Evolutionary conservation across 768 basidiomycete species (phyloP).

Genomic region (Asterophora lycoperdoides): DNA sequence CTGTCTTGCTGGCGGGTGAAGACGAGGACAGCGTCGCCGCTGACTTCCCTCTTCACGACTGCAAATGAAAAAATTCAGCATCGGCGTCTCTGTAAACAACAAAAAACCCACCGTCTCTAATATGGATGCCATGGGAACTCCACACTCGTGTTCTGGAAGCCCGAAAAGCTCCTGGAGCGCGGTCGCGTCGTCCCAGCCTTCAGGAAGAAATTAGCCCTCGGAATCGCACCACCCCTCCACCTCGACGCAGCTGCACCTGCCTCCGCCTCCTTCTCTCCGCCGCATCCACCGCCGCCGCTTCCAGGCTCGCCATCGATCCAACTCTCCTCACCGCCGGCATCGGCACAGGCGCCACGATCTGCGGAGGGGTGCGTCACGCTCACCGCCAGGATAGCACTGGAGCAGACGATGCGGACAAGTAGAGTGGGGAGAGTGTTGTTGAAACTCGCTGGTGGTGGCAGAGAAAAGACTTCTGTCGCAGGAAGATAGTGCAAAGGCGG

Average conservation of each 20-base stretch:
- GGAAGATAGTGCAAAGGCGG: background rate
- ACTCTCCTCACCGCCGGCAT: slow-evolving; percentile 4
- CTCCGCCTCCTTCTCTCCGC: slow-evolving; percentile 1
- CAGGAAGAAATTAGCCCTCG: slow-evolving; percentile 63
- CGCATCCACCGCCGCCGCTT: background rate
- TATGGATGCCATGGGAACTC: slow-evolving; percentile 24
- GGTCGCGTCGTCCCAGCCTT: no score
- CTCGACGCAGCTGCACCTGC: slow-evolving; percentile 1
- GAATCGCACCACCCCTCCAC: slow-evolving; percentile 31
- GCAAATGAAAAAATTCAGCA: background rate
- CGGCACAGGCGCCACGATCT: background rate
- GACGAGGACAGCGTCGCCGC: slow-evolving; percentile 18
- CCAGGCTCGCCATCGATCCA: slow-evolving; percentile 7
- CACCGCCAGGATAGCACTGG: slow-evolving; percentile 1
- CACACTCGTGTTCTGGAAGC: no score
- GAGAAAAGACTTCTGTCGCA: background rate
- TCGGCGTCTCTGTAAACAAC: background rate
- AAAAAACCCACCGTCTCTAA: slow-evolving; percentile 25
- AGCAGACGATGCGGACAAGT: no score
- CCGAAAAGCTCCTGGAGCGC: no score
- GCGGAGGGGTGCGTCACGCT: background rate
- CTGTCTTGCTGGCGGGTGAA: slow-evolving; percentile 4
- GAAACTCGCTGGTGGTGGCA: slow-evolving; percentile 13
- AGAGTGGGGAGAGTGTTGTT: background rate
- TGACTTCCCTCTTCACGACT: slow-evolving; percentile 26